Evolutionary conservation across 352 stramenopile species (phyloP), one percentile per base, ranked within the genome.

Genomic region (Lagenidium sp.): DNA sequence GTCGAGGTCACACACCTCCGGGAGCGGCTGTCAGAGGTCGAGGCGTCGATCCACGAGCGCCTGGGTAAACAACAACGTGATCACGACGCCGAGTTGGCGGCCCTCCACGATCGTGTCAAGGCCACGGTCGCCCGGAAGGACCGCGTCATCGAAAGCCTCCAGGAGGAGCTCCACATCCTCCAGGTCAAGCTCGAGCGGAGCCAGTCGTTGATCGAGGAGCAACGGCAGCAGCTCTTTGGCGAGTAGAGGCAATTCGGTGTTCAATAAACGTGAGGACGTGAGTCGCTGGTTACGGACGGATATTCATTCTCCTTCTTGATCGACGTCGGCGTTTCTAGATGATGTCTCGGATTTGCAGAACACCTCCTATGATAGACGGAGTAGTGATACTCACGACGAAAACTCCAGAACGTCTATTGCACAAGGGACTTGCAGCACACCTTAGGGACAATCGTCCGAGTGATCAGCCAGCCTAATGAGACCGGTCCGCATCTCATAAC

Each of bases 111-210:
- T 20, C 75, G 78, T 29, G 71, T 91, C 10, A 76, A 77, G 16
- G 49, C 68, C 6, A 88, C 75, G 2, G 48, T 91, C 13, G 71
- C 58, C 28, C 60, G 70, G 4, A 91, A 88, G 52, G 76, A 91
- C 41, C 60, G 83, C 34, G 50, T 60, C 30, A 85, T 88, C 29
- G 54, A 53, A 7, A 73, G 68, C 6, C 53, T 87, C 12, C 73
- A 85, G 21, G 78, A 84, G 23, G 73, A 88, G 28, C 41, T 82
- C 34, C 70, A 85, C 53, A 31, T 88, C 38, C 38, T 77, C n/a
- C 66, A 83, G n/a, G 75, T 73, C 3, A 78, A 87, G 45, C 59
- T 91, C 1, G 64, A 85, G 16, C 88, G 85, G 47, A 85, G 73
- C 39, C 61, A 82, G 25, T 65, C 68, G 18, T 63, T 90, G 16